phyloP scores from a whole-genome alignment of 116 monocot species.

The Phalaenopsis hybrid region DNA sequence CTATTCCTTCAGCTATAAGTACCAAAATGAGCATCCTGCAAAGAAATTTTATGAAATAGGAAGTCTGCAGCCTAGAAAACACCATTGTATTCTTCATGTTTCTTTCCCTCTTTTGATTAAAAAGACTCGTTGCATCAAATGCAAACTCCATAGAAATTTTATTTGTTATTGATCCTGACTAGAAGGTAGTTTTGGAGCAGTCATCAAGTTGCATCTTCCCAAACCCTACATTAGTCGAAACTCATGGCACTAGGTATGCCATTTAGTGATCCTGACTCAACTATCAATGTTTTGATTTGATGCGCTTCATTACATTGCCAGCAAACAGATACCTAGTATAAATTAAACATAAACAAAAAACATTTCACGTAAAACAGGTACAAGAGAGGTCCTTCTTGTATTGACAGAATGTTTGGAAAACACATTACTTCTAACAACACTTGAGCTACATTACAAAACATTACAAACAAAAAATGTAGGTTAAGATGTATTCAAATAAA shows the following conservation, averaged over 20 bases:
- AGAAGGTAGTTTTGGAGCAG: too few species aligned
- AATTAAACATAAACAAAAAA: background rate
- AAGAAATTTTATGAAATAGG: background rate
- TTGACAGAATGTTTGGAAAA: background rate
- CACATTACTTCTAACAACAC: slow-evolving; percentile 1
- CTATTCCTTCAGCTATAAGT: background rate
- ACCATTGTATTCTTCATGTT: too few species aligned
- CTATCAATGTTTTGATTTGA: background rate
- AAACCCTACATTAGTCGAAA: background rate
- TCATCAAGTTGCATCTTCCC: background rate
- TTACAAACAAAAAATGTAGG: background rate
- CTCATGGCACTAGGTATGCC: background rate
- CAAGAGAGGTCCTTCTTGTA: background rate
- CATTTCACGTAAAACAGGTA: background rate
- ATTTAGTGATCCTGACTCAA: background rate
- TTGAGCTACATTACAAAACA: background rate
- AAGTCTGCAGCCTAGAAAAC: background rate
- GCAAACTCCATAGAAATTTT: background rate
- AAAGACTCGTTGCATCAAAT: background rate
- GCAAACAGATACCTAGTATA: background rate
- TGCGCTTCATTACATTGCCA: background rate
- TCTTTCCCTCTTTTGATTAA: too few species aligned
- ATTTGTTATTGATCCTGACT: background rate
- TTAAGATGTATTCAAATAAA: background rate
- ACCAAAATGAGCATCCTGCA: background rate